Evolutionary conservation across 176 grass and related monocot genomes (phyloP).

Genomic region (Carex kokanica): DNA sequence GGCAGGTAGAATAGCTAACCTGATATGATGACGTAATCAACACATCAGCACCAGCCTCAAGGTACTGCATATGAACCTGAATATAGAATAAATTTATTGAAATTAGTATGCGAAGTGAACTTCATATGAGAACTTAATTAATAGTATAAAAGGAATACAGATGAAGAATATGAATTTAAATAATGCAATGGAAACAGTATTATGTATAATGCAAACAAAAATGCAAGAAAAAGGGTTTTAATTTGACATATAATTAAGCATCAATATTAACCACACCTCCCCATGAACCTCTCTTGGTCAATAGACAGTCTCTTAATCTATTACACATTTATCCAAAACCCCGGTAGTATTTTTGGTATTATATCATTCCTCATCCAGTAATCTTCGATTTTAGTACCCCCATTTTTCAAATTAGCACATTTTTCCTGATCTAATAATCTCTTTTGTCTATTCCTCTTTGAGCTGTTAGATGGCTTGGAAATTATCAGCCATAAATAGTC

Average conservation of each 20-base stretch:
- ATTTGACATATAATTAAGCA: background rate
- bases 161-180: background rate
- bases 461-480: too few relatives aligned
- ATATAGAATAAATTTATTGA: slow-evolving; percentile 2
- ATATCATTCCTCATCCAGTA: background rate
- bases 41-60: slow-evolving; percentile 71
- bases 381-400: background rate
- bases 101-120: background rate
- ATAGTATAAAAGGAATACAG: background rate
- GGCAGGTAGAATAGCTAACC: slow-evolving; percentile 27
- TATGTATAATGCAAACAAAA: background rate
- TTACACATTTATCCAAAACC: too few relatives aligned
- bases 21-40: slow-evolving; percentile 80
- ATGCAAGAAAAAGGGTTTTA: background rate
- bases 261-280: background rate
- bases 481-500: too few relatives aligned
- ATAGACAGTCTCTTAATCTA: too few relatives aligned
- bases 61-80: slow-evolving; percentile 79
- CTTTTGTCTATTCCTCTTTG: background rate
- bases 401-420: background rate
- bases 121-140: background rate
- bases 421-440: background rate
- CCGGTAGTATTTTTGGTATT: background rate
- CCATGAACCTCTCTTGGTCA: background rate
- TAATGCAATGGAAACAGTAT: background rate